Percentiles rank a stretch among this genome's conserved stretches.
Conservation (phyloP, 495 filamentous ascomycete genomes). For the Bathelium albidoporum region DNA sequence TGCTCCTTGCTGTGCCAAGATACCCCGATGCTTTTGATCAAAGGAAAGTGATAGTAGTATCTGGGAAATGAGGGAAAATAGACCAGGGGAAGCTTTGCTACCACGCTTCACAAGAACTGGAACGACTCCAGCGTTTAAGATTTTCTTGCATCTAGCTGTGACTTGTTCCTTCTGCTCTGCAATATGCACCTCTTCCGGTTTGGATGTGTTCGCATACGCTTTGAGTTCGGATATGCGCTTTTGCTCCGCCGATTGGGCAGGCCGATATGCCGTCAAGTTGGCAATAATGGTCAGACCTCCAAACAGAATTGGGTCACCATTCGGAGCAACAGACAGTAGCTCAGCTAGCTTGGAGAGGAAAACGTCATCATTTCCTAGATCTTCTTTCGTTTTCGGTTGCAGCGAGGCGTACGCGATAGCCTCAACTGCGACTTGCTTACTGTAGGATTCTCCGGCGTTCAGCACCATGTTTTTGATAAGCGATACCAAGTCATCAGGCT, state of each 20-base stretch:
- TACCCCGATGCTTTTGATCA: slow-evolving; percentile 58
- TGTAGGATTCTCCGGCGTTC: slow-evolving; percentile 42
- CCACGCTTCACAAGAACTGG: slow-evolving; percentile 60
- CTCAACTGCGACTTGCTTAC: slow-evolving; percentile 63
- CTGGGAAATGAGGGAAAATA: slow-evolving; percentile 55
- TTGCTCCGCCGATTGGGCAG: slow-evolving; percentile 76
- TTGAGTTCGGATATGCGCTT: slow-evolving; percentile 84
- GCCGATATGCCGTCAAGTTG: slow-evolving; percentile 75
- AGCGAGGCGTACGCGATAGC: slow-evolving; percentile 88
- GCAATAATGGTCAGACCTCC: slow-evolving; percentile 72
- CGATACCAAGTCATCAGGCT: slow-evolving; percentile 51
- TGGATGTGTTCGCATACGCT: slow-evolving; percentile 77
- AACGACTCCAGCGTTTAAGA: slow-evolving; percentile 68
- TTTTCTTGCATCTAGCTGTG: slow-evolving; percentile 57
- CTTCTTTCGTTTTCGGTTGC: slow-evolving; percentile 71
- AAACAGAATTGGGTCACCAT: slow-evolving; percentile 64
- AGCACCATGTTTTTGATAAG: slow-evolving; percentile 71
- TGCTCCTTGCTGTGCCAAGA: slow-evolving; percentile 81
- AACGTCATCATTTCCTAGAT: slow-evolving; percentile 51
- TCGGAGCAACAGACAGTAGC: slow-evolving; percentile 46
- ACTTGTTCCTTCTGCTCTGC: slow-evolving; percentile 67
- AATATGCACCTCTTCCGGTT: slow-evolving; percentile 51
- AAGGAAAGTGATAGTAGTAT: slow-evolving; percentile 70
- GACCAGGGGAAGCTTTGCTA: slow-evolving; percentile 53
- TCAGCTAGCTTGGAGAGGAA: slow-evolving; percentile 60